Conservation (phyloP, 129 eudicot genomes). For the Solidago caesia region DNA sequence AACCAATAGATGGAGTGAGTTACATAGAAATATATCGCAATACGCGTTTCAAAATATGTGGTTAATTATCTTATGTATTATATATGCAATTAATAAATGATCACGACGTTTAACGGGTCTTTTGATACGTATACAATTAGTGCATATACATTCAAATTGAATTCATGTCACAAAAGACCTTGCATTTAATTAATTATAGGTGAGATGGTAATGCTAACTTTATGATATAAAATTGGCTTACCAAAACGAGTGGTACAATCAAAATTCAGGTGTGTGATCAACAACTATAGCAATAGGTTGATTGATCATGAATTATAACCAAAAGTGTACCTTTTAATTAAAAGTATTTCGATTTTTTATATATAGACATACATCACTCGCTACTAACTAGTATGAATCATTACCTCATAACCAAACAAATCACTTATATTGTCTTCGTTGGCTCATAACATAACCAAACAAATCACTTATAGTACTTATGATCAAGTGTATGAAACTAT, state of each 20-base stretch:
- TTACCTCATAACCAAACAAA: too few species aligned
- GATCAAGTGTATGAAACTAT: slow-evolving; percentile 5
- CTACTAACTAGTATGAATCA: background rate
- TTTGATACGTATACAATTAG: slow-evolving; percentile 22
- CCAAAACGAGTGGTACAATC: slow-evolving; percentile 33
- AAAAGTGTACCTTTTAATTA: too few species aligned
- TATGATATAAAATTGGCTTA: slow-evolving; percentile 3
- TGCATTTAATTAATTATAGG: slow-evolving; percentile 21
- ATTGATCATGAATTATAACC: slow-evolving; percentile 12
- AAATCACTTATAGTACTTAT: background rate
- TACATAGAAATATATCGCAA: slow-evolving; percentile 5
- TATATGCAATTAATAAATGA: slow-evolving; percentile 28
- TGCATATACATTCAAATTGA: slow-evolving; percentile 14
- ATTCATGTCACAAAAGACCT: slow-evolving; percentile 20
- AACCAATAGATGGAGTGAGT: slow-evolving; percentile 1
- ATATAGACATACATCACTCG: background rate
- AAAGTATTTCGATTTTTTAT: background rate
- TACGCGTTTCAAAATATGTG: background rate
- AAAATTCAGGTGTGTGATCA: slow-evolving; percentile 27
- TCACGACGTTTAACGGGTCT: slow-evolving; percentile 23
- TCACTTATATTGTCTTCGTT: slow-evolving; percentile 14
- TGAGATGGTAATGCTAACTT: slow-evolving; percentile 22
- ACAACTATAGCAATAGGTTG: slow-evolving; percentile 22
- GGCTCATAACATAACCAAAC: slow-evolving; percentile 8
- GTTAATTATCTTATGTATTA: background rate